Evolutionary conservation across 305 asterid genomes (phyloP), one percentile per base, ranked within the genome.

Genomic region (Fraxinus baroniana): DNA sequence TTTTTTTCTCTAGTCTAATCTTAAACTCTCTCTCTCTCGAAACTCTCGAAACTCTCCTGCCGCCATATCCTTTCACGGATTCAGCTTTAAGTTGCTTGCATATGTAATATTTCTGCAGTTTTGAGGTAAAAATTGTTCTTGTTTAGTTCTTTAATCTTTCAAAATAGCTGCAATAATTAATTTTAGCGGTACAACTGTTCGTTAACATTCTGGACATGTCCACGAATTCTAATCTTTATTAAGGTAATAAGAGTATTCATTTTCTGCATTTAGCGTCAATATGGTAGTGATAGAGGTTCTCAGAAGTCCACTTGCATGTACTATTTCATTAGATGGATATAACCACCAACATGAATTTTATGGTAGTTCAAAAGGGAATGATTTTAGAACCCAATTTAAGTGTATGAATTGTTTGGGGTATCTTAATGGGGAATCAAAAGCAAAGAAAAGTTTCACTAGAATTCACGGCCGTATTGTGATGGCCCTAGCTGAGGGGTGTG

Each of bases 231-330:
- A 66, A 24, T 78, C 80, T 22, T 15, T 33, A 26, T 18, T 60
- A 44, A 28, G 74, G 44, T 52, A 52, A 24, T 80, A 77, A 15
- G 64, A 5, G 10, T 70, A 62, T 22, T 13, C n/a, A 20, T 35
- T 57, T 44, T 85, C 71, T 22, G 85, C 70, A 70, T 81, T 55
- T 82, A 60, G 79, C 80, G 78, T 87, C 39, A 76, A 68, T 79
- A 83, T 84, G 89, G 68, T 77, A 35, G 87, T 92, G 92, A 85
- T 79, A 2, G 93, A 86, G 83, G 81, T 90, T 22, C 72, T 83
- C 30, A 77, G 60, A 83, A 75, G 39, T 85, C 82, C 89, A 22
- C 76, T 87, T 20, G 62, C 82, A 44, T 66, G 80, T 77, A 86
- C 84, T 46, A 41, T 82, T 84, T 85, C 90, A 10, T 7, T 79